phyloP scores from a whole-genome alignment of 495 filamentous ascomycete genomes.

The Xanthoparmelia taractica region DNA sequence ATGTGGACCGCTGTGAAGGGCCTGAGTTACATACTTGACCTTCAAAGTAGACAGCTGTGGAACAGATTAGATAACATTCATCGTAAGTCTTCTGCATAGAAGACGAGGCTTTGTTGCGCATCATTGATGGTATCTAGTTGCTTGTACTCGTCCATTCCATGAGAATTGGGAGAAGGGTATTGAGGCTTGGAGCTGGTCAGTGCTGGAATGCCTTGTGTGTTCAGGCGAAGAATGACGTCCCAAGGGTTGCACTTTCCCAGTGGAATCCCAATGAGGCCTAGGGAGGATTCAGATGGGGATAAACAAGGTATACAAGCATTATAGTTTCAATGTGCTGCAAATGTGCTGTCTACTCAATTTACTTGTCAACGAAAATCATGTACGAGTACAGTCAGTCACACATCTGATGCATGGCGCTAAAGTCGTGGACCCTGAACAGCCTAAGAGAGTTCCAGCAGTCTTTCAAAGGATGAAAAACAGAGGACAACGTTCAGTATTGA shows the following conservation, averaged over 20 bases:
- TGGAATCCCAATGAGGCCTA: background rate
- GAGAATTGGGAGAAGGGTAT: background rate
- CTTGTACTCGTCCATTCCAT: slow-evolving; percentile 5
- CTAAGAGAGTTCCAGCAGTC: no score
- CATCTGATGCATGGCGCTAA: no score
- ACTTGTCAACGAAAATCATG: no score
- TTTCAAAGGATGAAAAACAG: no score
- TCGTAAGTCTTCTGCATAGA: slow-evolving; percentile 95
- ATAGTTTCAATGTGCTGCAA: background rate
- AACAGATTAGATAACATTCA: slow-evolving; percentile 87
- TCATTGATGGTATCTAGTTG: slow-evolving; percentile 42
- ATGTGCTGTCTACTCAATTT: background rate
- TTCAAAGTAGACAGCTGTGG: slow-evolving; percentile 92
- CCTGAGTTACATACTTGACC: slow-evolving; percentile 55
- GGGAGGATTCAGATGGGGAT: background rate
- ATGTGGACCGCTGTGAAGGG: slow-evolving; percentile 12
- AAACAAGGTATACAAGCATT: background rate
- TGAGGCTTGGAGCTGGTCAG: slow-evolving; percentile 11
- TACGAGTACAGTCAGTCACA: no score
- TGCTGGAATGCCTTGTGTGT: slow-evolving; percentile 10
- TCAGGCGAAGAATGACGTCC: slow-evolving; percentile 13
- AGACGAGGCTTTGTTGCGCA: slow-evolving; percentile 71
- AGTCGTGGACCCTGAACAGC: no score
- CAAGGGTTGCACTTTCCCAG: slow-evolving; percentile 1
- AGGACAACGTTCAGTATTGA: no score